phyloP scores from a whole-genome alignment of 2,329 filamentous ascomycete genomes.

The Hypoxylon sp. region DNA sequence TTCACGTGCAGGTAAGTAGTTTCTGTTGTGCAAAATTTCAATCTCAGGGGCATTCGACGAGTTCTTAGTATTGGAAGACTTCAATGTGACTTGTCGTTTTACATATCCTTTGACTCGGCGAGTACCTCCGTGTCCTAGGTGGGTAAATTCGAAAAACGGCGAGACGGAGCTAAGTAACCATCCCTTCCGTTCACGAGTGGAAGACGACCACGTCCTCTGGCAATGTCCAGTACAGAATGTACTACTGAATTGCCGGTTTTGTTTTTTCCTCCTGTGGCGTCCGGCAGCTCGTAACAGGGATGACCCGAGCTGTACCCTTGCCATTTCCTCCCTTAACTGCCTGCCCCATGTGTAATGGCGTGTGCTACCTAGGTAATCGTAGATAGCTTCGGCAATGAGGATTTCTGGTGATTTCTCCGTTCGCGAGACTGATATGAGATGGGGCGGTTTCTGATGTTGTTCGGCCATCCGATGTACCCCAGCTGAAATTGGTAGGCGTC shows the following conservation, averaged over 20 bases:
- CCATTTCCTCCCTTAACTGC: slow-evolving; percentile 9
- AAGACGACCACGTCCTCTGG: slow-evolving; percentile 3
- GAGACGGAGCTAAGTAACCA: neutral
- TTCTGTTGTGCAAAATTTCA: neutral
- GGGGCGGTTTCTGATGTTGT: slow-evolving; percentile 2
- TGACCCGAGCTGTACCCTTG: slow-evolving; percentile 1
- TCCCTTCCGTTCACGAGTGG: slow-evolving; percentile 8
- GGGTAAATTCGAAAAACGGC: too few relatives aligned
- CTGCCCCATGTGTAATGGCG: slow-evolving; percentile 6
- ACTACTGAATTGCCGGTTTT: slow-evolving; percentile 5
- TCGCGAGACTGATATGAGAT: slow-evolving; percentile 1
- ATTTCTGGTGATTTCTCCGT: neutral
- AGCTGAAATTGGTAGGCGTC: neutral
- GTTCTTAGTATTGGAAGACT: neutral
- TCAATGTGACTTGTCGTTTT: too few relatives aligned
- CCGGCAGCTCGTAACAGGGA: slow-evolving; percentile 1
- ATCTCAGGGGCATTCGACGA: neutral
- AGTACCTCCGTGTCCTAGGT: too few relatives aligned
- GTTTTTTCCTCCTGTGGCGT: slow-evolving; percentile 1
- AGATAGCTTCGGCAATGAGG: slow-evolving; percentile 4
- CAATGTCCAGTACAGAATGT: slow-evolving; percentile 7
- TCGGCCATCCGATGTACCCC: neutral
- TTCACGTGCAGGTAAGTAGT: slow-evolving; percentile 8
- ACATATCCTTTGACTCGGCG: too few relatives aligned
- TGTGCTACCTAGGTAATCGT: neutral